These are phyloP conservation scores for Urochloa ruziziensis DNA, from an alignment of 176 grass and related monocot genomes.

Conservation along the genomic window DNA sequence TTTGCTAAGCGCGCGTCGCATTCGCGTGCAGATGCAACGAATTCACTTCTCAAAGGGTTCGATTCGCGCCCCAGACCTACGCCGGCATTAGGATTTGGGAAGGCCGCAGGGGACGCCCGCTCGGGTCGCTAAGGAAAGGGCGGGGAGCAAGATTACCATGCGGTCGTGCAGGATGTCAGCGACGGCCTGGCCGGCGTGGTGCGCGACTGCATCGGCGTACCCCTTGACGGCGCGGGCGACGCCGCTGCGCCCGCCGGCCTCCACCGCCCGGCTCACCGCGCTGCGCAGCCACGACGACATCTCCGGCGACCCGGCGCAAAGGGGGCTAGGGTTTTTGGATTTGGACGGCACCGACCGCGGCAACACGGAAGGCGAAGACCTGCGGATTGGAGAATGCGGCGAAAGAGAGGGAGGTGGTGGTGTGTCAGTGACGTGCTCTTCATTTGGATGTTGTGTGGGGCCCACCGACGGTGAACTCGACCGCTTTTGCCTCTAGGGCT, in stretches of 20 bases:
- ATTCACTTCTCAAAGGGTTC: neutral
- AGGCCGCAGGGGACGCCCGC: neutral
- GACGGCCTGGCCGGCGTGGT: constrained; percentile 94
- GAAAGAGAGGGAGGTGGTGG: neutral
- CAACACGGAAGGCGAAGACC: constrained; percentile 18
- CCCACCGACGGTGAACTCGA: neutral
- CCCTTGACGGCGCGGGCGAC: constrained; percentile 84
- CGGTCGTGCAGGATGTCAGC: constrained; percentile 84
- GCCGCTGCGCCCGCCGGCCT: constrained; percentile 73
- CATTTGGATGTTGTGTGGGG: constrained; percentile 6
- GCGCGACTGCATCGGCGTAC: constrained; percentile 85
- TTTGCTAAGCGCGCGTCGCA: neutral
- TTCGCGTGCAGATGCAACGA: neutral
- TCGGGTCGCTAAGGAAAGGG: neutral
- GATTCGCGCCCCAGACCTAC: neutral
- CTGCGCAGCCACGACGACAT: constrained; percentile 92
- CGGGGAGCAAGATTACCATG: constrained; percentile 42
- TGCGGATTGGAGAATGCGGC: constrained; percentile 8
- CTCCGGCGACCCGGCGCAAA: neutral
- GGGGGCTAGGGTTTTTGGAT: constrained; percentile 28
- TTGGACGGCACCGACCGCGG: constrained; percentile 36
- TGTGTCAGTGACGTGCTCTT: constrained; percentile 30
- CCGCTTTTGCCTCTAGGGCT: neutral
- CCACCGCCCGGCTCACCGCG: constrained; percentile 80
- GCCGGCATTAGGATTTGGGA: neutral